These are phyloP conservation scores for Penicillium psychrofluorescens DNA, from an alignment of 495 filamentous ascomycete genomes.

Conservation along the genomic window DNA sequence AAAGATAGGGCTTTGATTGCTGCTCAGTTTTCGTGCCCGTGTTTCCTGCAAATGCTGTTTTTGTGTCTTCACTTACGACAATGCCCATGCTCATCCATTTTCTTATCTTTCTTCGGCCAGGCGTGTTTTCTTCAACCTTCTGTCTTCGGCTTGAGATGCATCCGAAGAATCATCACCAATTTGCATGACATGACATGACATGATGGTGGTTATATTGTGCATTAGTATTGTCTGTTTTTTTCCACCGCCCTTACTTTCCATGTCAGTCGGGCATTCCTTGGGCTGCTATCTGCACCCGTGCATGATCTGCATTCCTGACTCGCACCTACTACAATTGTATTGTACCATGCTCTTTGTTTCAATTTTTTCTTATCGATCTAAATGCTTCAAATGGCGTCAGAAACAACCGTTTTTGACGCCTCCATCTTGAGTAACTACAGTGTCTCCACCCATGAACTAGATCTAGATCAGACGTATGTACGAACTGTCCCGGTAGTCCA, in stretches of 20 bases:
- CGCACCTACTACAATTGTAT: background rate
- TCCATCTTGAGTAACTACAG: too few species aligned
- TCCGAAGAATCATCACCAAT: background rate
- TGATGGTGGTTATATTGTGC: too few species aligned
- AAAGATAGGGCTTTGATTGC: conserved; percentile 11
- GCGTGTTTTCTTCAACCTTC: background rate
- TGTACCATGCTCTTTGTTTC: background rate
- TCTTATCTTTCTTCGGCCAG: background rate
- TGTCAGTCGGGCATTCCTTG: background rate
- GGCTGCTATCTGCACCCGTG: background rate
- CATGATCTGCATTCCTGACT: background rate
- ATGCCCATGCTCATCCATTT: too few species aligned
- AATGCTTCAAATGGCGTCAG: too few species aligned
- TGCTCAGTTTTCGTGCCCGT: background rate
- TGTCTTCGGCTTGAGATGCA: background rate
- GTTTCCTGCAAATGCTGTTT: background rate
- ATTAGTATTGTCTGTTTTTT: too few species aligned
- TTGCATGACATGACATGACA: too few species aligned
- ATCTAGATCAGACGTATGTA: too few species aligned
- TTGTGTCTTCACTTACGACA: background rate
- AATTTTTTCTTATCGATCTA: background rate
- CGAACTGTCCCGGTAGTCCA: too few species aligned
- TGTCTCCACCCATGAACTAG: too few species aligned
- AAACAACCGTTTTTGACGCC: too few species aligned
- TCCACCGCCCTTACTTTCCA: background rate